Evolutionary conservation across 2,329 filamentous ascomycete species (phyloP).

Genomic region (Colletotrichum sp.): DNA sequence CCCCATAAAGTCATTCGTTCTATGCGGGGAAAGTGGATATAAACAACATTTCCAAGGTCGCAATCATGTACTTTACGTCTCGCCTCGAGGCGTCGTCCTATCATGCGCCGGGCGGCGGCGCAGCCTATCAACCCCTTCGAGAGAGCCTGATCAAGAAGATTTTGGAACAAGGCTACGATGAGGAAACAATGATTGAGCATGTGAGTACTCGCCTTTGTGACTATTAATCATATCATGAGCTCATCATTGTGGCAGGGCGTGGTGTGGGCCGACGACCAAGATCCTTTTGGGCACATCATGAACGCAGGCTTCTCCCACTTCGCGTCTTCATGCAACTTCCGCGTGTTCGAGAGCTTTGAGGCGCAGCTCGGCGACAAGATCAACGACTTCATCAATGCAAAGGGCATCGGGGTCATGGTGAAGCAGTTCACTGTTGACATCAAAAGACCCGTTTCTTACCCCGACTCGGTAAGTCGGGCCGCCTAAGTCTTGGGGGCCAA

Average conservation of each 20-base stretch:
- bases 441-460: neutral
- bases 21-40: slow-evolving; percentile 16
- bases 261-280: neutral
- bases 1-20: neutral
- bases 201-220: neutral
- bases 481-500: neutral
- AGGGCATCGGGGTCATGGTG: neutral
- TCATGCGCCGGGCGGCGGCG: neutral
- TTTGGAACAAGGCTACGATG: neutral
- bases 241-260: neutral
- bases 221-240: accelerated
- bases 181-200: neutral
- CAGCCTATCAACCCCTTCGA: neutral
- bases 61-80: neutral
- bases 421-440: neutral
- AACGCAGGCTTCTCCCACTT: neutral
- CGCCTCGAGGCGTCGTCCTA: neutral
- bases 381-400: neutral
- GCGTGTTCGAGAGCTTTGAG: neutral
- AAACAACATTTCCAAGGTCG: neutral
- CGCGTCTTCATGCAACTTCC: neutral
- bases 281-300: neutral
- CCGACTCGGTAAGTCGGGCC: neutral
- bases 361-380: neutral
- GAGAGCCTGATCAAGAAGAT: neutral